Evolutionary conservation across 495 filamentous ascomycete genomes (phyloP), one percentile per base, ranked within the genome.

Genomic region (Letharia lupina): DNA sequence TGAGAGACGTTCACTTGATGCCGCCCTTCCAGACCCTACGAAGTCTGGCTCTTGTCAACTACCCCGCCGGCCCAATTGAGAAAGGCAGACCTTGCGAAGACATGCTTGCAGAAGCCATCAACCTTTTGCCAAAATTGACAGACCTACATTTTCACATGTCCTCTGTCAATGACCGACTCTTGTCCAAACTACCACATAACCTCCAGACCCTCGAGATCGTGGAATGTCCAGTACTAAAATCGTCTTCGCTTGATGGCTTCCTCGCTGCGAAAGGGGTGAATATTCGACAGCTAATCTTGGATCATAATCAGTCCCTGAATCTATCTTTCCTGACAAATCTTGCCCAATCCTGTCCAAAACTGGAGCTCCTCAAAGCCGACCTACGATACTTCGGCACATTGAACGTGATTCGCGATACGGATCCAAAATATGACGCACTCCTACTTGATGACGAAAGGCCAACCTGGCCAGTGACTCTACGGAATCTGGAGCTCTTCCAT

Each of bases 271-370:
- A 87, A 67, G 92, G 91, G 0, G 69, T 74, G 15, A 73, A 83
- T 41, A 76, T 96, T 16, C 80, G 81, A 35, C 79, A 84, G 56
- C 79, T 96, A 16, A 81, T 77, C 16, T 78, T 96, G 4, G 82
- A 87, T 23, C 88, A 96, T 73, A 93, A 93, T 71, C 85, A 87
- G 59, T 82, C 86, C 23, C 77, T 96, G n/a, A 86, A 82, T 68
- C 73, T 96, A 37, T 81, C 82, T 4, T 96, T 94, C 70, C 76
- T 91, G 28, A 77, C 82, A 5, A 66, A 78, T 60, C 76, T 96
- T 18, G 84, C 78, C 9, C 66, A 72, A 12, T 78, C 82, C 13
- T 95, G 91, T 69, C 87, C 87, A 1, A 81, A 80, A 4, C 78
- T 96, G n/a, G 76, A 87, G 70, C 78, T 78, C 9, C 78, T 96